Base-by-base conservation (phyloP, 106 monocot species). In the Acorus calamus region DNA sequence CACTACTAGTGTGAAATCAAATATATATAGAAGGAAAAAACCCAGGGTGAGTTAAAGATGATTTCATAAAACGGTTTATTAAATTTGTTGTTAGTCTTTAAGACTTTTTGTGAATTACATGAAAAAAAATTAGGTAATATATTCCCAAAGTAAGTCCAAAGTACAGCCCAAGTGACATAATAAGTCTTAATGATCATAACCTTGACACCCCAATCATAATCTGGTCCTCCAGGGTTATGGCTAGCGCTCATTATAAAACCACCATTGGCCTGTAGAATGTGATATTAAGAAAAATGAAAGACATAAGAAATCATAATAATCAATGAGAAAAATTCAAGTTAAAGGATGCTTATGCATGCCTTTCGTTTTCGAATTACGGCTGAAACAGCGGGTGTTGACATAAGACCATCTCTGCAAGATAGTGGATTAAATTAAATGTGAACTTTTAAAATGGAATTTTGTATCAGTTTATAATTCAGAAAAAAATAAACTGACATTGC, bases 161-260 rank as follows among this genome's bases (percentile, higher is more conserved):
- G 13, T 14, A 49, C 55, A 28, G 46, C 9, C 2, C 10, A 3
- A 42, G 41, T 2, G 43, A 11, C 41, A 14, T 8, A 49, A 46
- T 0, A 54, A 60, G 47, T 63, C 28, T 28, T 28, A 28, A 28
- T 28, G 28, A 28, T 28, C 28, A 28, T 59, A 8, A 98, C 98
- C 92, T 98, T 98, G 65, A 98, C 86, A 3, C 98, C 98, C 98
- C 98, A 98, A 56, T 98, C 98, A 86, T 98, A 78, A 14, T 92
- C 88, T 45, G 98, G 98, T 41, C 98, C 98, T 77, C 98, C 98
- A 51, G 98, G 98, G 75, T 98, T 98, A 67, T 98, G 98, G 72
- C 98, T 98, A 78, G 98, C 98, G 69, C 98, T 98, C 98, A 98
- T 98, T 75, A 98, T 88, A 62, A 98, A 98, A 57, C 98, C 92